These are phyloP conservation scores for Suillus variegatus DNA, from an alignment of 768 basidiomycete genomes.

Conservation along the genomic window DNA sequence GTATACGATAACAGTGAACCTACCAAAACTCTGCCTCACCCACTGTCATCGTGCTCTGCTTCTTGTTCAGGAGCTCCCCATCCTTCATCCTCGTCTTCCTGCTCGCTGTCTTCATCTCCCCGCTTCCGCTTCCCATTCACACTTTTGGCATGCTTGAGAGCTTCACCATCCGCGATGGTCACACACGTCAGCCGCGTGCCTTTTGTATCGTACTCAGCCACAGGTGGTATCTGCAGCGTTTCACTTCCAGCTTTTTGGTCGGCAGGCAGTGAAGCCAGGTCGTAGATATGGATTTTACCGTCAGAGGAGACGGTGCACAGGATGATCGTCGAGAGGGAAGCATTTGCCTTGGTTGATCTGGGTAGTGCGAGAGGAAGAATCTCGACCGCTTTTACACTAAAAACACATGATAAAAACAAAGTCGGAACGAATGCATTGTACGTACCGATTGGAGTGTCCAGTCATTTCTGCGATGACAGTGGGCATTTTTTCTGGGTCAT, in stretches of 20 bases:
- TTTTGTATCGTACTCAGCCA: conserved; percentile 78
- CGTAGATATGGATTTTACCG: conserved; percentile 78
- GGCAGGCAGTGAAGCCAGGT: conserved; percentile 54
- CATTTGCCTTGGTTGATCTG: conserved; percentile 17
- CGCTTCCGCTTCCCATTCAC: conserved; percentile 40
- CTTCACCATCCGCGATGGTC: conserved; percentile 55
- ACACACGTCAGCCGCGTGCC: conserved; percentile 83
- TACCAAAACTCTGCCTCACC: conserved; percentile 19
- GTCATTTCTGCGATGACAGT: conserved; percentile 67
- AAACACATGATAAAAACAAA: conserved; percentile 5
- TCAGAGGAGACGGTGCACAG: conserved; percentile 87
- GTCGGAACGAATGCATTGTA: background rate
- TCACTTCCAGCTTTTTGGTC: conserved; percentile 17
- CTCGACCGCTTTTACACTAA: conserved; percentile 81
- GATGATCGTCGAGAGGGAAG: conserved; percentile 53
- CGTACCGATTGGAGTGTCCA: conserved; percentile 86
- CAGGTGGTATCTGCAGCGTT: conserved; percentile 47
- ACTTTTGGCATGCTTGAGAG: conserved; percentile 15
- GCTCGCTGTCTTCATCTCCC: conserved; percentile 33
- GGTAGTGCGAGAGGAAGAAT: conserved; percentile 64
- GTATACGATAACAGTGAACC: background rate
- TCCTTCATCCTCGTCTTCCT: conserved; percentile 35
- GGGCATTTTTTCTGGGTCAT: conserved; percentile 47
- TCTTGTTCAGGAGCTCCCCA: conserved; percentile 22
- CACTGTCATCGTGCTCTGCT: conserved; percentile 28